Evolutionary conservation across 495 filamentous ascomycete genomes (phyloP).

Genomic region (Chlorociboria aeruginascens): DNA sequence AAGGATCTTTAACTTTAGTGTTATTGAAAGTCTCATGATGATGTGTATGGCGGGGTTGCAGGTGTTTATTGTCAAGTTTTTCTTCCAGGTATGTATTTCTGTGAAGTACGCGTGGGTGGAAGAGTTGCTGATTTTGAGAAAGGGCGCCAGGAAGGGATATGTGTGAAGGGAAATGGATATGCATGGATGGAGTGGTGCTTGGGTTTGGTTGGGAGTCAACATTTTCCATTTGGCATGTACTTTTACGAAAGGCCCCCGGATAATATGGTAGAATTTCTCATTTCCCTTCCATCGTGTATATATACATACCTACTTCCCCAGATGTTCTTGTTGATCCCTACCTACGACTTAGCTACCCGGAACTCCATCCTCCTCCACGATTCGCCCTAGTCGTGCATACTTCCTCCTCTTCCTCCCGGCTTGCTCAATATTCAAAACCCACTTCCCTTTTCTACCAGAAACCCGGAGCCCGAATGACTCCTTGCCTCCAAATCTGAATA

Average conservation of each 20-base stretch:
- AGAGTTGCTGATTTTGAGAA: slow-evolving; percentile 2
- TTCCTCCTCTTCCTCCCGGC: too few relatives aligned
- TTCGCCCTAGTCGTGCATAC: too few relatives aligned
- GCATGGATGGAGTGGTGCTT: slow-evolving; percentile 1
- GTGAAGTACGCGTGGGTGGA: background rate
- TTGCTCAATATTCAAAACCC: too few relatives aligned
- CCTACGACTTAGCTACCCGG: too few relatives aligned
- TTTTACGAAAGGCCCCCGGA: slow-evolving; percentile 8
- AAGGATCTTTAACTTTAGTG: slow-evolving; percentile 92
- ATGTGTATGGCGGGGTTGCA: slow-evolving; percentile 93
- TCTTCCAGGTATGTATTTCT: slow-evolving; percentile 66
- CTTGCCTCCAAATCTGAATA: too few relatives aligned
- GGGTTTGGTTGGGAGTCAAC: slow-evolving; percentile 1
- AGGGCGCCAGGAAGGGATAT: slow-evolving; percentile 48
- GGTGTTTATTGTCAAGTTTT: slow-evolving; percentile 96
- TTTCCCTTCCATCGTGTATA: background rate
- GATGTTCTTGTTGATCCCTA: too few relatives aligned
- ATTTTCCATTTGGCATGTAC: slow-evolving; percentile 6
- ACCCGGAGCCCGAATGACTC: too few relatives aligned
- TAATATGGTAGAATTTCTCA: slow-evolving; percentile 1
- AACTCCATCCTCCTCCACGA: too few relatives aligned
- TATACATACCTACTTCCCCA: too few relatives aligned
- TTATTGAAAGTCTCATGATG: slow-evolving; percentile 87
- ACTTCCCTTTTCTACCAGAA: too few relatives aligned
- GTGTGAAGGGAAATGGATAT: slow-evolving; percentile 26